Conservation (phyloP, 768 basidiomycete genomes). For the Tulasnella sp. region DNA sequence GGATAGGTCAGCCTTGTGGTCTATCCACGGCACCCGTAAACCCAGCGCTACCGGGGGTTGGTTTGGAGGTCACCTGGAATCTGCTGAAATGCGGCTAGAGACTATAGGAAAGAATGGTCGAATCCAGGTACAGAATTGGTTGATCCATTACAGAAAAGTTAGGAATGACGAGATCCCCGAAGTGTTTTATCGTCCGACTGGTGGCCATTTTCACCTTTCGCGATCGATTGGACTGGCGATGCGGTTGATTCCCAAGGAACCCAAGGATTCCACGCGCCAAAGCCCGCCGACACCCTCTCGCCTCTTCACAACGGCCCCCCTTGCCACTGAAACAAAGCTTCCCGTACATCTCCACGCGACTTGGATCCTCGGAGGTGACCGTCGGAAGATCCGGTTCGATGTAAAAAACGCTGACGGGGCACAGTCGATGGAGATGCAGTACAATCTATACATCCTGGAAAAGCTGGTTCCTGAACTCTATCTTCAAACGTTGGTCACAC, state of each 20-base stretch:
- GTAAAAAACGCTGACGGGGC: background rate
- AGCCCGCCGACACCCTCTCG: conserved; percentile 39
- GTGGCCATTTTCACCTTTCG: background rate
- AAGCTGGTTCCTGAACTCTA: background rate
- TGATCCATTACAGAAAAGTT: background rate
- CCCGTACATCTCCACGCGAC: conserved; percentile 40
- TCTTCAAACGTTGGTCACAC: background rate
- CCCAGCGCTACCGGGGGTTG: background rate
- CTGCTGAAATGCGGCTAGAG: background rate
- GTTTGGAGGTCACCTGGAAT: background rate
- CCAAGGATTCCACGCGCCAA: conserved; percentile 15
- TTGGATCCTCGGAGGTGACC: conserved; percentile 38
- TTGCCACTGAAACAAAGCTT: conserved; percentile 32
- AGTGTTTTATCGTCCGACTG: background rate
- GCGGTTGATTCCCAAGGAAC: conserved; percentile 29
- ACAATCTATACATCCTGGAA: background rate
- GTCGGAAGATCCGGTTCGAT: conserved; percentile 23
- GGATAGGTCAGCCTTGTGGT: background rate
- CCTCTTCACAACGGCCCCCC: conserved; percentile 38
- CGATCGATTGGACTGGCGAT: background rate
- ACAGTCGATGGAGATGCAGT: background rate
- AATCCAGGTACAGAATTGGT: background rate
- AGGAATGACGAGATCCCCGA: background rate
- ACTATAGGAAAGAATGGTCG: background rate
- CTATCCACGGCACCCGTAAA: background rate